These are phyloP conservation scores for Mortierella sp. DNA, from an alignment of 371 early-diverging fungal species.

Conservation along the genomic window DNA sequence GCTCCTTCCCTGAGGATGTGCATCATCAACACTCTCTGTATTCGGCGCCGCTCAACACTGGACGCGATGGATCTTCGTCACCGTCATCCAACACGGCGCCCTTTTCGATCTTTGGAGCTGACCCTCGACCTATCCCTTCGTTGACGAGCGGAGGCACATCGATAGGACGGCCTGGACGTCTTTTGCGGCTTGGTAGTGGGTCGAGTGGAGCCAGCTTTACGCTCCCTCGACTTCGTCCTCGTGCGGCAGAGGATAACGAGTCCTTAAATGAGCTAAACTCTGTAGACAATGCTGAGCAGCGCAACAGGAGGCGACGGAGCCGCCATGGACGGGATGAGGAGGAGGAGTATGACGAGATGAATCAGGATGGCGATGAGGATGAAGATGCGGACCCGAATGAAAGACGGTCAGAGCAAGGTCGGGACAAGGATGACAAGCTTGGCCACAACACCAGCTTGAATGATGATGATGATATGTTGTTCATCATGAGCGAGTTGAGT, in stretches of 20 bases:
- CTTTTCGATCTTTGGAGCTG: conserved; percentile 11
- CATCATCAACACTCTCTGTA: conserved; percentile 50
- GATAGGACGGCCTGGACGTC: conserved; percentile 23
- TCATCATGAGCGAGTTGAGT: conserved; percentile 55
- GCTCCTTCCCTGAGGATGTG: conserved; percentile 54
- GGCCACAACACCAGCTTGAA: conserved; percentile 33
- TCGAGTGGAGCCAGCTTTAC: conserved; percentile 29
- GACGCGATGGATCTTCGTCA: conserved; percentile 4
- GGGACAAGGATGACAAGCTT: conserved; percentile 9
- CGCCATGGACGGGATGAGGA: conserved; percentile 6
- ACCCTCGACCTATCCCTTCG: conserved; percentile 44
- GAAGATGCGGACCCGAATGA: conserved; percentile 22
- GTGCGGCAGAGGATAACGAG: conserved; percentile 40
- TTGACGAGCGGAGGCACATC: conserved; percentile 13
- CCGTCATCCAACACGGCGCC: not conserved
- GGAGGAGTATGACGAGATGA: conserved; percentile 24
- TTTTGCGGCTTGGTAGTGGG: conserved; percentile 34
- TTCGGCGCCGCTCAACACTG: conserved; percentile 38
- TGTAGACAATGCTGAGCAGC: conserved; percentile 4
- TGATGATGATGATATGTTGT: conserved; percentile 57
- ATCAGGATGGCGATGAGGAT: conserved; percentile 24
- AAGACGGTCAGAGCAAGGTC: not conserved
- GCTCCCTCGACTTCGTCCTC: conserved; percentile 41
- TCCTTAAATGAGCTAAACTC: conserved; percentile 46
- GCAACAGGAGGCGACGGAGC: conserved; percentile 1